phyloP scores from a whole-genome alignment of 257 asterid species.

The Solanum gracilifrons region DNA sequence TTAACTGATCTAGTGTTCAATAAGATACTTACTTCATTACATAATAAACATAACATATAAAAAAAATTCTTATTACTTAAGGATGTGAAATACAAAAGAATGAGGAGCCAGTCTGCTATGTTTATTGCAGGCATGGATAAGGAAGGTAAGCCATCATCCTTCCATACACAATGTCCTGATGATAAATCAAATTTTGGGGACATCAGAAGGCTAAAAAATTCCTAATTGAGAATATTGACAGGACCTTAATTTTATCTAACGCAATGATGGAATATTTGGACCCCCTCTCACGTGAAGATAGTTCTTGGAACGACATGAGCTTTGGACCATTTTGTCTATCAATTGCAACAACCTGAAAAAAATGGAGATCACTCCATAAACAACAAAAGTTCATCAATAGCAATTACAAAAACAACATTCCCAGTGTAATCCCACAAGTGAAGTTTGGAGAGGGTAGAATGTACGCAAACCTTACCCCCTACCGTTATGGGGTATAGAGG shows the following conservation, averaged over 20 bases:
- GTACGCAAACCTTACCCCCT: background rate
- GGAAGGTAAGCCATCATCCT: background rate
- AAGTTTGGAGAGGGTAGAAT: background rate
- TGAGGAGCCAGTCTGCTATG: background rate
- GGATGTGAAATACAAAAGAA: background rate
- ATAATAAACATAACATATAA: background rate
- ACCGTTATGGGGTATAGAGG: background rate
- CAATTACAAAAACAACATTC: background rate
- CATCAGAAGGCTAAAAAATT: background rate
- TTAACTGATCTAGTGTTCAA: background rate
- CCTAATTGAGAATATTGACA: background rate
- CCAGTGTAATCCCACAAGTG: background rate
- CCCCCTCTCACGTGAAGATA: conserved; percentile 94
- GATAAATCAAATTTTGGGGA: background rate
- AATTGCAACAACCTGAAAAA: conserved; percentile 74
- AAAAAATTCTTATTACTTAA: background rate
- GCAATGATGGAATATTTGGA: conserved; percentile 59
- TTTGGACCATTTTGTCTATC: conserved; percentile 57
- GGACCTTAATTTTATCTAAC: conserved; percentile 72
- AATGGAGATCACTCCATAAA: background rate
- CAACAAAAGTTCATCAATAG: background rate
- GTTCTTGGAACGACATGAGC: conserved; percentile 88
- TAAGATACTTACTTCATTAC: background rate
- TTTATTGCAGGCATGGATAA: background rate
- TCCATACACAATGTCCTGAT: background rate